A percentile compares a stretch with the other conserved stretches of the same genome.
Conservation (phyloP, 2,329 filamentous ascomycete species). For the Epichloe uncinata region DNA sequence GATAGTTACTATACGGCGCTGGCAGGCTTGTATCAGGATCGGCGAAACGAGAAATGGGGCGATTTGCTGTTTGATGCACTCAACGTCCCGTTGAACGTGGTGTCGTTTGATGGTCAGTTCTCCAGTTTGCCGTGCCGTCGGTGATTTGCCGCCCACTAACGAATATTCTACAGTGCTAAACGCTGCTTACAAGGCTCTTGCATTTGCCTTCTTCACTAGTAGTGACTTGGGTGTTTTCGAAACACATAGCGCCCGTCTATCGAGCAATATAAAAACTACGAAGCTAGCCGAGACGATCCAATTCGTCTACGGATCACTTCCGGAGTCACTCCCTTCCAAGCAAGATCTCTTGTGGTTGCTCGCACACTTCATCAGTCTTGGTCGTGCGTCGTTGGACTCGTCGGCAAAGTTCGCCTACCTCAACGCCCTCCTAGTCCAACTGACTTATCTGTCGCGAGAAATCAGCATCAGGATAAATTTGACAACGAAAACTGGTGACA, state of each 20-base stretch:
- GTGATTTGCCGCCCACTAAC: background rate
- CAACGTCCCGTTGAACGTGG: slow-evolving; percentile 15
- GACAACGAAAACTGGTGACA: slow-evolving; percentile 6
- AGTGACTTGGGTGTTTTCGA: slow-evolving; percentile 28
- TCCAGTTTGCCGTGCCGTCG: background rate
- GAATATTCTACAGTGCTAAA: background rate
- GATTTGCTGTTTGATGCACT: slow-evolving; percentile 17
- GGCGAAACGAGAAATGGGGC: slow-evolving; percentile 9
- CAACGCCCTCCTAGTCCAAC: slow-evolving; percentile 38
- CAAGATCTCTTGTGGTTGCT: slow-evolving; percentile 48
- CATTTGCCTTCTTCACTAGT: slow-evolving; percentile 24
- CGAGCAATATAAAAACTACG: slow-evolving; percentile 24
- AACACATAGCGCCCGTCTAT: slow-evolving; percentile 22
- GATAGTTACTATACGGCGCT: slow-evolving; percentile 28
- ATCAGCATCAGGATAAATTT: slow-evolving; percentile 25
- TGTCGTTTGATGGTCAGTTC: slow-evolving; percentile 10
- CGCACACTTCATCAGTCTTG: slow-evolving; percentile 51
- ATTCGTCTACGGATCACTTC: slow-evolving; percentile 17
- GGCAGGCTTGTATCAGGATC: slow-evolving; percentile 20
- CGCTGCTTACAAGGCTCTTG: slow-evolving; percentile 23
- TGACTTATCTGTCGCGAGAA: slow-evolving; percentile 37
- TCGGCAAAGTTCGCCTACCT: slow-evolving; percentile 29
- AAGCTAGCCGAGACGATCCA: slow-evolving; percentile 30
- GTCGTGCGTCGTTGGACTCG: slow-evolving; percentile 23
- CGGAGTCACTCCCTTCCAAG: slow-evolving; percentile 15